These are phyloP conservation scores for Candida vaughaniae DNA, from an alignment of 805 yeast genomes.

Conservation along the genomic window DNA sequence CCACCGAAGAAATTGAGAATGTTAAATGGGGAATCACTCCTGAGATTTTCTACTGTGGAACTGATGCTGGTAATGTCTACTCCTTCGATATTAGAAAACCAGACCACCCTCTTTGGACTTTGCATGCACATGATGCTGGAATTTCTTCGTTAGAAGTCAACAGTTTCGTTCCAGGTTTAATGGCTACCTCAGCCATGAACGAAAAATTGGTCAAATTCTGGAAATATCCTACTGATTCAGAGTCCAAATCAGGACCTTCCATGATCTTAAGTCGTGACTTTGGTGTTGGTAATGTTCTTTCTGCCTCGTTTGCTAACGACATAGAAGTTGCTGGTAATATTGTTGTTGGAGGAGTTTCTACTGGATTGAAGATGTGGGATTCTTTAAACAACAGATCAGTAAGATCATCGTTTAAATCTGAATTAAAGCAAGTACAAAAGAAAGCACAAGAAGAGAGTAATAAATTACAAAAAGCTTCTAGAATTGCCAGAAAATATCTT, in stretches of 20 bases:
- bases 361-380: slow-evolving; percentile 91
- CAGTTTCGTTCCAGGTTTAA: slow-evolving; percentile 62
- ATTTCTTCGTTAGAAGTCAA: slow-evolving; percentile 79
- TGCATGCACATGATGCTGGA: slow-evolving; percentile 96
- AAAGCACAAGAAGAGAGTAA: slow-evolving; percentile 59
- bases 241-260: slow-evolving; percentile 54
- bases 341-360: slow-evolving; percentile 82
- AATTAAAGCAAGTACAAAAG: slow-evolving; percentile 53
- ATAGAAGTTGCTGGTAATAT: slow-evolving; percentile 81
- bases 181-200: slow-evolving; percentile 88
- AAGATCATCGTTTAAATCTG: slow-evolving; percentile 62
- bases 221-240: slow-evolving; percentile 56
- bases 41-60: slow-evolving; percentile 74
- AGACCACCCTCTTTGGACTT: slow-evolving; percentile 81
- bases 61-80: slow-evolving; percentile 87
- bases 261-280: slow-evolving; percentile 90
- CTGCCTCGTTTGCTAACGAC: slow-evolving; percentile 83
- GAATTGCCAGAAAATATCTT: slow-evolving; percentile 73
- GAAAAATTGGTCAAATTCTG: slow-evolving; percentile 86
- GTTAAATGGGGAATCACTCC: slow-evolving; percentile 64
- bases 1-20: slow-evolving; percentile 81
- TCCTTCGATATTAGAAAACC: slow-evolving; percentile 79
- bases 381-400: slow-evolving; percentile 78
- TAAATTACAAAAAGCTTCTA: slow-evolving; percentile 57
- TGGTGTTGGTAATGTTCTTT: slow-evolving; percentile 89